Evolutionary conservation across 2,329 filamentous ascomycete species (phyloP).

Genomic region (Hypomyces perniciosus): DNA sequence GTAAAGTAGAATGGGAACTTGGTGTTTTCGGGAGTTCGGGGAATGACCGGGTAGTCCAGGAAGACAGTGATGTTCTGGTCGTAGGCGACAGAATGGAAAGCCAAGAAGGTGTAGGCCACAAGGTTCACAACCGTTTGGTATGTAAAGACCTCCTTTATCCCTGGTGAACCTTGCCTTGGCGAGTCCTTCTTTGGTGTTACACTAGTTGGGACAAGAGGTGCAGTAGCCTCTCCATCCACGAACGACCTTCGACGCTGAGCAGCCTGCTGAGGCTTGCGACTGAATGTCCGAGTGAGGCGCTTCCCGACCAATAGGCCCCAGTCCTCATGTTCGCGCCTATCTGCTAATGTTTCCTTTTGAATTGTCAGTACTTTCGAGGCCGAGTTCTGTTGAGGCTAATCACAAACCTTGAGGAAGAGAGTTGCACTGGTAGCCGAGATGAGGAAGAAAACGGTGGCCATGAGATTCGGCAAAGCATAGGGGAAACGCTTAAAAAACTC

Average conservation of each 20-base stretch:
- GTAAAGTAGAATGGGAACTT: constrained; percentile 73
- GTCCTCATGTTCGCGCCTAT: constrained; percentile 62
- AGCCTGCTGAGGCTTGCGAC: constrained; percentile 17
- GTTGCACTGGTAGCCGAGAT: constrained; percentile 67
- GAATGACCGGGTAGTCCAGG: constrained; percentile 64
- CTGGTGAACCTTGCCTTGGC: constrained; percentile 25
- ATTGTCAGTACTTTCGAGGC: not conserved
- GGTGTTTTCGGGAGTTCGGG: constrained; percentile 52
- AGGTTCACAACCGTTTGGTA: constrained; percentile 70
- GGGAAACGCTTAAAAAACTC: constrained; percentile 70
- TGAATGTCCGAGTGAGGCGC: constrained; percentile 46
- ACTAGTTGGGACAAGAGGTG: constrained; percentile 7
- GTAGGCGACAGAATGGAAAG: constrained; percentile 75
- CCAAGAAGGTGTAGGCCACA: constrained; percentile 70
- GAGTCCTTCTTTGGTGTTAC: constrained; percentile 14
- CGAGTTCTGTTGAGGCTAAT: not conserved
- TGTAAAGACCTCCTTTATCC: constrained; percentile 62
- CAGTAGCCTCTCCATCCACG: constrained; percentile 49
- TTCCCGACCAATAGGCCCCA: constrained; percentile 70
- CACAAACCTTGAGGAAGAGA: constrained; percentile 65
- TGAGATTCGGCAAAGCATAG: constrained; percentile 77
- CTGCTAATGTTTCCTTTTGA: constrained; percentile 69
- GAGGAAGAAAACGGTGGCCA: constrained; percentile 70
- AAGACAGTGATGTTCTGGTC: constrained; percentile 88
- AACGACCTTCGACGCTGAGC: constrained; percentile 40